Base-by-base conservation (phyloP, 441 rosid genomes). In the Cnidoscolus chayamansa region DNA sequence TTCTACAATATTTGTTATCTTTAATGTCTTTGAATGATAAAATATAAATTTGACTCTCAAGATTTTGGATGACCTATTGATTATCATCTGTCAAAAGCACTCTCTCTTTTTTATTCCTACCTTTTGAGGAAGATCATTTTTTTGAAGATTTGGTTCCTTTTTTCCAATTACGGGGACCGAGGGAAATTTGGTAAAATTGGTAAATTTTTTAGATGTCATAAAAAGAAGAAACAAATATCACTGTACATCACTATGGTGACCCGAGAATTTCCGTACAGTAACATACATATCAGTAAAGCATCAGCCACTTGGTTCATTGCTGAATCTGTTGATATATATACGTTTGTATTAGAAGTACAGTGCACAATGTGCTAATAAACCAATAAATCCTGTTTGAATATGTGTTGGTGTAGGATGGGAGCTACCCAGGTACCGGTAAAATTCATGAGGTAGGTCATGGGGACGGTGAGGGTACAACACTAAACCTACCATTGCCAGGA, bases 371-470 rank as follows among this genome's bases (percentile, higher is more conserved):
- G 43, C 64, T n/a, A 25, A 40, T 58, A 43, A 67, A 37, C 30
- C 19, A 56, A 11, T 20, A 74, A 62, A 63, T 73, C 31, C 37
- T 67, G 16, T 32, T 70, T 16, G 25, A 13, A 72, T 54, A 54
- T 56, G 15, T 19, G 69, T 72, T 43, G 69, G 5, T 16, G 31
- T 84, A 94, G 97, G 89, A 90, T 67, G 97, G 98, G 79, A 92
- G 97, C 84, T 92, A 92, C 65, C 98, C 97, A 13, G 97, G 97
- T 49, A 94, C 97, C 0, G 97, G 97, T 62, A 94, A 87, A 77
- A 75, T 90, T 5, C 89, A 85, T 43, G 94, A 94, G 79, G 75
- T 85, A 71, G 98, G 98, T 64, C 80, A 73, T 74, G 97, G 94
- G 78, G 84, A 83, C 68, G 98, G 97, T 56, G 97, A 92, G 89